phyloP scores from a whole-genome alignment of 441 rosid genomes.

The Croton setiger region DNA sequence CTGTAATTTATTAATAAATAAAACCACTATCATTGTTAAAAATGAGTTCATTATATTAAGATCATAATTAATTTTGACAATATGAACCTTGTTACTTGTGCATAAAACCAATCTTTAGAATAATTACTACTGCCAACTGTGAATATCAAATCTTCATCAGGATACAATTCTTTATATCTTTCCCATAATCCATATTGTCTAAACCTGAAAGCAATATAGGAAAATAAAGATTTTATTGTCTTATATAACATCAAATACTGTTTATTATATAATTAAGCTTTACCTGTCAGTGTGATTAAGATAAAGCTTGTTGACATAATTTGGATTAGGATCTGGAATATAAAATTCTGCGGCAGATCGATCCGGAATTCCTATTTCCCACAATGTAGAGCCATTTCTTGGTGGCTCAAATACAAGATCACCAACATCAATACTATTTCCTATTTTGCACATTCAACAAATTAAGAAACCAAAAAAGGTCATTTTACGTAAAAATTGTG shows the following conservation, averaged over 20 bases:
- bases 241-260: neutral
- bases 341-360: conserved; percentile 73
- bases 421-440: conserved; percentile 43
- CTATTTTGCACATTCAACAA: conserved; percentile 27
- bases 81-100: conserved; percentile 58
- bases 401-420: conserved; percentile 61
- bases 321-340: conserved; percentile 68
- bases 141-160: conserved; percentile 48
- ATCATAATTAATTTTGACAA: too few species aligned
- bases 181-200: conserved; percentile 74
- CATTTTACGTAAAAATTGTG: neutral
- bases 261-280: too few species aligned
- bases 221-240: neutral
- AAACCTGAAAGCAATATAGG: conserved; percentile 37
- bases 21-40: too few species aligned
- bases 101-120: conserved; percentile 54
- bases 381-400: conserved; percentile 72
- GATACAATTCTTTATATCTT: conserved; percentile 51
- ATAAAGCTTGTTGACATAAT: conserved; percentile 58
- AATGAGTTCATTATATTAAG: too few species aligned
- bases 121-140: conserved; percentile 43
- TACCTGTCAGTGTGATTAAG: conserved; percentile 73
- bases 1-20: conserved; percentile 22
- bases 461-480: neutral
- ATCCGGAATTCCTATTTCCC: conserved; percentile 91